Base-by-base conservation (phyloP, 805 yeast species). In the Starmerella cellae region DNA sequence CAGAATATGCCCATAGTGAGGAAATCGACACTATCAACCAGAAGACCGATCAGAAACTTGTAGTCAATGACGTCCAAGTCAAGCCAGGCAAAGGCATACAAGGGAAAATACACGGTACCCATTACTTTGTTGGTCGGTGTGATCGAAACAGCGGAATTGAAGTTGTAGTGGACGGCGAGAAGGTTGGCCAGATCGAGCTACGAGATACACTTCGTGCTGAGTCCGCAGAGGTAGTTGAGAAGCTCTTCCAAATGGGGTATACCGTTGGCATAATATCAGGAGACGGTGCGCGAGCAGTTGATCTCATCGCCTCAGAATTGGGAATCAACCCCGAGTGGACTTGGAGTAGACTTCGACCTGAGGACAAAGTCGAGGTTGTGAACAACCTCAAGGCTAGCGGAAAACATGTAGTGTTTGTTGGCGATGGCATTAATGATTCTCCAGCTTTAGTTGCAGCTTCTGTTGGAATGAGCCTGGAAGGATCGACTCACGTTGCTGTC, bases 371-470 rank as follows among this genome's bases (percentile, higher is more conserved):
- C 43, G 70, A 70, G 24, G 68, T 83, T 27, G 75, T 91, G 19
- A 62, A 63, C 27, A 34, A 38, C 2, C 41, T 54, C 32, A 66
- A 69, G 38, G 63, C 83, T 42, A 82, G 78, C 54, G 59, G 56
- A 14, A 41, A 44, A 11, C 38, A 35, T n/a, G 79, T 91, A 33
- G 88, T 87, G 5, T 85, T 93, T 68, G 79, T 91, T 19, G 99
- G 99, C 30, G 99, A 91, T 62, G 99, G 99, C 46, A 82, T 91
- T 51, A 91, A 91, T 60, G 99, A 91, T 59, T 94, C 97, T 0
- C 96, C 98, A 0, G 97, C 97, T 0, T 69, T 91, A 42, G 94
- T 83, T 1, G 71, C 79, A 43, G 81, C 95, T 1, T 83, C 85
- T 51, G 63, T 91, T 17, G 98, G 98, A 20, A 75, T 93, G 54